Evolutionary conservation across 768 basidiomycete genomes (phyloP).

Genomic region (Cystofilobasidium macerans): DNA sequence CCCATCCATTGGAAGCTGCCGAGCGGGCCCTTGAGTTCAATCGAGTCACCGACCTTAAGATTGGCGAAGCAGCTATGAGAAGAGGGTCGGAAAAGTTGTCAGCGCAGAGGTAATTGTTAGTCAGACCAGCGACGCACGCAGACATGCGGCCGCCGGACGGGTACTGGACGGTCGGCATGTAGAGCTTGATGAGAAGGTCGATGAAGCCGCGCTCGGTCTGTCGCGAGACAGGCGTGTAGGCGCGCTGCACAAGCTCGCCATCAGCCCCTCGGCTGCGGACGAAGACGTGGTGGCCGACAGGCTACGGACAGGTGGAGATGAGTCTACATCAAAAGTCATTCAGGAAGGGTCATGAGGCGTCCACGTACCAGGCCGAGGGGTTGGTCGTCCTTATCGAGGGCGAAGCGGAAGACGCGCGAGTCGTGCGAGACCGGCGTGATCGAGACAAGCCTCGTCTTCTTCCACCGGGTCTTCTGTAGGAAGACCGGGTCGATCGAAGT

Average conservation of each 20-base stretch:
- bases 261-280: constrained; percentile 44
- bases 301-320: constrained; percentile 25
- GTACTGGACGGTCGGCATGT: constrained; percentile 26
- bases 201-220: constrained; percentile 43
- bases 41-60: constrained; percentile 44
- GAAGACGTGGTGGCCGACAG: constrained; percentile 53
- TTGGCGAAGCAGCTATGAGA: constrained; percentile 40
- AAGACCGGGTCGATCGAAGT: constrained; percentile 35
- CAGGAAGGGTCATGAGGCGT: too few relatives aligned
- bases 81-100: neutral
- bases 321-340: too few relatives aligned
- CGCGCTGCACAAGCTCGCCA: constrained; percentile 47
- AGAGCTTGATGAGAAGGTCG: constrained; percentile 46
- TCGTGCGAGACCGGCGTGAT: constrained; percentile 45
- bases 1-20: constrained; percentile 51
- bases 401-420: constrained; percentile 47
- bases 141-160: constrained; percentile 49
- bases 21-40: constrained; percentile 53
- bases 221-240: constrained; percentile 52
- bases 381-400: constrained; percentile 41
- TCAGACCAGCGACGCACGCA: constrained; percentile 23
- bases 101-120: neutral
- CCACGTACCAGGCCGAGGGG: constrained; percentile 42
- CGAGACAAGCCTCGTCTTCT: constrained; percentile 40
- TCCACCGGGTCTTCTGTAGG: constrained; percentile 47